phyloP scores from a whole-genome alignment of 495 filamentous ascomycete genomes.

The Letharia columbiana region DNA sequence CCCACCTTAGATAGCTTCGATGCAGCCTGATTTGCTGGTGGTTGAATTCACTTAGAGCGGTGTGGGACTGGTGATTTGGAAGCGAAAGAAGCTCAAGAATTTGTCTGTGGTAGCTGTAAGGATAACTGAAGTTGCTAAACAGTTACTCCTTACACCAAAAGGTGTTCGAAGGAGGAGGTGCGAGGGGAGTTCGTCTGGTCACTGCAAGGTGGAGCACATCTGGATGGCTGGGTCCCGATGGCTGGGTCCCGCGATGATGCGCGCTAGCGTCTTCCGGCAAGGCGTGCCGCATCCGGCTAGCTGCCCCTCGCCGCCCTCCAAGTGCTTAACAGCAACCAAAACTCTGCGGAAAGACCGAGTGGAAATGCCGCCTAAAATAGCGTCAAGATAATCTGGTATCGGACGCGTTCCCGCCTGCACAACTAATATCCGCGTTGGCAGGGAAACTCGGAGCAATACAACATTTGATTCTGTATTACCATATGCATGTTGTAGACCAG shows the following conservation, averaged over 20 bases:
- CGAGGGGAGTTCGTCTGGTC: constrained; percentile 5
- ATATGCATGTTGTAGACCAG: not conserved
- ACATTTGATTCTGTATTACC: constrained; percentile 1
- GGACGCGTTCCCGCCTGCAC: too few relatives aligned
- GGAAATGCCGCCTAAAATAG: too few relatives aligned
- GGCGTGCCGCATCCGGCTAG: too few relatives aligned
- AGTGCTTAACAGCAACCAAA: too few relatives aligned
- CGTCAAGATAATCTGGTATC: too few relatives aligned
- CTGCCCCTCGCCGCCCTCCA: too few relatives aligned
- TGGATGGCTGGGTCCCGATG: constrained; percentile 10
- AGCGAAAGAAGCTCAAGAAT: not conserved
- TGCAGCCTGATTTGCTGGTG: not conserved
- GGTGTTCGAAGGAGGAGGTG: constrained; percentile 1
- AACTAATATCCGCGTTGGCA: not conserved
- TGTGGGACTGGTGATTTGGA: not conserved
- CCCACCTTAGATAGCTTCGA: not conserved
- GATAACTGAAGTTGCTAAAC: not conserved
- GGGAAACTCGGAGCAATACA: not conserved
- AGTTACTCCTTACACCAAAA: not conserved
- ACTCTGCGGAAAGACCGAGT: too few relatives aligned
- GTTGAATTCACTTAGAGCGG: not conserved
- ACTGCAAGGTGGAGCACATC: constrained; percentile 16
- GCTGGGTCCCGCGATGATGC: constrained; percentile 9
- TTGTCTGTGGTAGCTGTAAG: not conserved
- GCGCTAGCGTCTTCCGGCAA: not conserved